Conservation (phyloP, 805 yeast species). For the Candida coquimbonensis region DNA sequence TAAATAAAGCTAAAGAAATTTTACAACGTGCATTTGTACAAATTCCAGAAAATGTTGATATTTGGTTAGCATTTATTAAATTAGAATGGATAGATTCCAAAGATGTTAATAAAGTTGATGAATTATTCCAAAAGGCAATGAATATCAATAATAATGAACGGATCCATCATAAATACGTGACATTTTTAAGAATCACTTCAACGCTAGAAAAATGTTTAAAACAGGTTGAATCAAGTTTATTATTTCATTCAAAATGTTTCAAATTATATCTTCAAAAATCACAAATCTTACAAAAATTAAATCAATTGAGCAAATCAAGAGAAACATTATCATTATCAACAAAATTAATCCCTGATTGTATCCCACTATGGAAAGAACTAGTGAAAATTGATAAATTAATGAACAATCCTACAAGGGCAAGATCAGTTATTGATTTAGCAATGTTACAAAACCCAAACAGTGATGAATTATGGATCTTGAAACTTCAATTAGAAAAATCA, state of each 20-base stretch:
- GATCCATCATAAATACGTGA: conserved; percentile 57
- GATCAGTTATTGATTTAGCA: conserved; percentile 68
- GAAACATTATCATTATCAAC: conserved; percentile 44
- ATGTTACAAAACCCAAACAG: conserved; percentile 40
- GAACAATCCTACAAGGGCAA: conserved; percentile 46
- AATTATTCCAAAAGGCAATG: conserved; percentile 34
- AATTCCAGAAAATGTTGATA: conserved; percentile 40
- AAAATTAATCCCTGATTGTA: conserved; percentile 35
- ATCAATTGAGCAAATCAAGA: conserved; percentile 34
- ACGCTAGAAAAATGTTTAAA: conserved; percentile 31
- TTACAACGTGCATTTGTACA: conserved; percentile 39
- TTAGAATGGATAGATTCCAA: conserved; percentile 40
- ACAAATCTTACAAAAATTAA: conserved; percentile 37
- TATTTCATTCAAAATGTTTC: conserved; percentile 38
- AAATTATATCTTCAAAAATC: conserved; percentile 59
- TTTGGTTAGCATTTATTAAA: conserved; percentile 71
- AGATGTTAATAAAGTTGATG: conserved; percentile 29
- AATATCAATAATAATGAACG: conserved; percentile 32
- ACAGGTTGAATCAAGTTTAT: conserved; percentile 40
- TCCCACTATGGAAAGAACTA: conserved; percentile 48
- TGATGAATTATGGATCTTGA: conserved; percentile 52
- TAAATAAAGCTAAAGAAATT: conserved; percentile 45
- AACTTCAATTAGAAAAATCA: conserved; percentile 49
- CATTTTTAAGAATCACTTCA: conserved; percentile 37
- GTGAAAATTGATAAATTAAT: conserved; percentile 37